Evolutionary conservation across 371 early-diverging fungal species (phyloP).

Genomic region (Mortierella sp.): DNA sequence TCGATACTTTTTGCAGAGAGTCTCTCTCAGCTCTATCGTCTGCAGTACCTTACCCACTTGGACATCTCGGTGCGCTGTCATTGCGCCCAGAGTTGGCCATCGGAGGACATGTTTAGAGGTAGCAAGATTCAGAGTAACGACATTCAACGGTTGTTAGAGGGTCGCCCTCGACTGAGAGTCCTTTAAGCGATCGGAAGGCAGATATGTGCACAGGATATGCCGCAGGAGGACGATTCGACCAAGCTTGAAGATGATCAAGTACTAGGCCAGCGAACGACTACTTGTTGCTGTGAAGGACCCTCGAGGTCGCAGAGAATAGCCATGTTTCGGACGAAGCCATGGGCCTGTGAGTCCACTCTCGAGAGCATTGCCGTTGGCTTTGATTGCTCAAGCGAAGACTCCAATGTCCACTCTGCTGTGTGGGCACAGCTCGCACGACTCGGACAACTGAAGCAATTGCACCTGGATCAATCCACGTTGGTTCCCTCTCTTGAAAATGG

Average conservation of each 20-base stretch:
- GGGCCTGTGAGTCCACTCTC: too few relatives aligned
- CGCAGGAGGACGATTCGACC: too few relatives aligned
- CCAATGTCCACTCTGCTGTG: constrained; percentile 4
- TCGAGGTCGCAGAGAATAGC: too few relatives aligned
- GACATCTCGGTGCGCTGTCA: neutral
- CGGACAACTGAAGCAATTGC: too few relatives aligned
- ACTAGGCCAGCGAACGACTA: too few relatives aligned
- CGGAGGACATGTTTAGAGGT: neutral
- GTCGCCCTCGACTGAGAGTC: neutral
- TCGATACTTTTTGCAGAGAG: neutral
- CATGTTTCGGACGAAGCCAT: too few relatives aligned
- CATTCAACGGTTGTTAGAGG: neutral
- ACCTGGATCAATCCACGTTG: too few relatives aligned
- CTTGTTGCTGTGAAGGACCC: too few relatives aligned
- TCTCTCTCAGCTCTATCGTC: neutral
- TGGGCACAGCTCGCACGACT: neutral
- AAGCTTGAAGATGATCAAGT: too few relatives aligned
- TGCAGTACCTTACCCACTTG: constrained; percentile 2
- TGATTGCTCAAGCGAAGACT: too few relatives aligned
- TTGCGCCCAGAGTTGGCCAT: neutral
- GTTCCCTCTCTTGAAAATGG: too few relatives aligned
- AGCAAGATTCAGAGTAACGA: neutral
- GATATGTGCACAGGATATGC: too few relatives aligned
- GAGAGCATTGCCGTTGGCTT: neutral
- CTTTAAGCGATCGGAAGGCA: neutral